These are phyloP conservation scores for Cercospora zeae-maydis DNA, from an alignment of 2,329 filamentous ascomycete genomes.

Conservation along the genomic window DNA sequence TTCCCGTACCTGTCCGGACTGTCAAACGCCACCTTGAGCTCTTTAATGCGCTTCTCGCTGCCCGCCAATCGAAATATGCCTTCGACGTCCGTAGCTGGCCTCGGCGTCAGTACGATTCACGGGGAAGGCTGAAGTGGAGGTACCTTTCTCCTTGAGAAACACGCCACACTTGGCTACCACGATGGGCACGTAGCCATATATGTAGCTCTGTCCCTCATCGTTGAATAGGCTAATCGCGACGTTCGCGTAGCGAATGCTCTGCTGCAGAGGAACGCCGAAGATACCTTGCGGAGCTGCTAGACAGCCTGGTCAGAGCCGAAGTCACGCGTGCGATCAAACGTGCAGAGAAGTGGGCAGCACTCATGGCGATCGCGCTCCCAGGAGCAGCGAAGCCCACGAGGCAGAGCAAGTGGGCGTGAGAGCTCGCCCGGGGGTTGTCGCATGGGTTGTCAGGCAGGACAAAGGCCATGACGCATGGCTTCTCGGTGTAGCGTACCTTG, in stretches of 20 bases:
- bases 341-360: not conserved
- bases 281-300: constrained; percentile 64
- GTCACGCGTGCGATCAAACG: not conserved
- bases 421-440: not conserved
- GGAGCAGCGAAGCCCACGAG: not conserved
- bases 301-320: constrained; percentile 16
- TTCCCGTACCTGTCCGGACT: constrained; percentile 95
- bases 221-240: constrained; percentile 96
- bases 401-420: not conserved
- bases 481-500: constrained; percentile 51
- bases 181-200: constrained; percentile 97
- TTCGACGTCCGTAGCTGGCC: constrained; percentile 81
- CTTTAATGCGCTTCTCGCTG: constrained; percentile 97
- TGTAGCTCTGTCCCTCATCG: constrained; percentile 88
- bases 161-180: constrained; percentile 98
- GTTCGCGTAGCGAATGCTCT: constrained; percentile 96
- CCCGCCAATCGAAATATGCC: constrained; percentile 95
- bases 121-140: constrained; percentile 27
- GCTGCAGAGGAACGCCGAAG: constrained; percentile 87
- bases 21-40: constrained; percentile 86
- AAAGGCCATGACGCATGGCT: constrained; percentile 3
- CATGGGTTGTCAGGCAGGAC: not conserved
- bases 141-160: constrained; percentile 96
- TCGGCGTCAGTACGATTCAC: constrained; percentile 27
- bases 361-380: not conserved